These are phyloP conservation scores for Coffea canephora DNA, from an alignment of 257 asterid genomes.

Conservation along the genomic window DNA sequence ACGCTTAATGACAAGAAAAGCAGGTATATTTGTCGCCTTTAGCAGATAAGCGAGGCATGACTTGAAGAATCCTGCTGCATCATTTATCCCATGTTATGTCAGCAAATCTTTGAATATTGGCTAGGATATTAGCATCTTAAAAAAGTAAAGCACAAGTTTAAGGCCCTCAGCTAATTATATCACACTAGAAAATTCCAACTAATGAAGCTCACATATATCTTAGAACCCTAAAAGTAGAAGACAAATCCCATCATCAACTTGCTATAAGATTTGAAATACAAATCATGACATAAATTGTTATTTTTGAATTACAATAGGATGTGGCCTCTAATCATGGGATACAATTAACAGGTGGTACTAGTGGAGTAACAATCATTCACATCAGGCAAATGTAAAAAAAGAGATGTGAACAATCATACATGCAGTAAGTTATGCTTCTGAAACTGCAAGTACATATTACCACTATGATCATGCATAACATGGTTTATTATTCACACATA, in stretches of 20 bases:
- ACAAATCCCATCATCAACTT: not conserved
- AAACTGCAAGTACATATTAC: not conserved
- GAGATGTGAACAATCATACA: not conserved
- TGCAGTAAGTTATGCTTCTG: not conserved
- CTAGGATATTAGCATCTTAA: not conserved
- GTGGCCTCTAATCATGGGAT: not conserved
- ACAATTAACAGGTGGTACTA: not conserved
- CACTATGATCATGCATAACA: not conserved
- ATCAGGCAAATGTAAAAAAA: not conserved
- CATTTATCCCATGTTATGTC: not conserved
- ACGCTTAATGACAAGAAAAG: not conserved
- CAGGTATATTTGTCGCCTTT: not conserved
- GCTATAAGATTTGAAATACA: not conserved
- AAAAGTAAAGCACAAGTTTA: not conserved
- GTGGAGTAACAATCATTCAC: not conserved
- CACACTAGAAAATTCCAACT: not conserved
- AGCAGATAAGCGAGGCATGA: not conserved
- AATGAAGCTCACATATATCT: not conserved
- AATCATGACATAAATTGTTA: not conserved
- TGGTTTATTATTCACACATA: not conserved
- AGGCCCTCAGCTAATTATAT: not conserved
- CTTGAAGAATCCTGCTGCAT: not conserved
- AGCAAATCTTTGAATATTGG: not conserved
- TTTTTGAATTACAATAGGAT: not conserved
- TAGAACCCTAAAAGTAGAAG: not conserved